Evolutionary conservation across 2,329 filamentous ascomycete species (phyloP).

Genomic region (Fusarium vanettenii): DNA sequence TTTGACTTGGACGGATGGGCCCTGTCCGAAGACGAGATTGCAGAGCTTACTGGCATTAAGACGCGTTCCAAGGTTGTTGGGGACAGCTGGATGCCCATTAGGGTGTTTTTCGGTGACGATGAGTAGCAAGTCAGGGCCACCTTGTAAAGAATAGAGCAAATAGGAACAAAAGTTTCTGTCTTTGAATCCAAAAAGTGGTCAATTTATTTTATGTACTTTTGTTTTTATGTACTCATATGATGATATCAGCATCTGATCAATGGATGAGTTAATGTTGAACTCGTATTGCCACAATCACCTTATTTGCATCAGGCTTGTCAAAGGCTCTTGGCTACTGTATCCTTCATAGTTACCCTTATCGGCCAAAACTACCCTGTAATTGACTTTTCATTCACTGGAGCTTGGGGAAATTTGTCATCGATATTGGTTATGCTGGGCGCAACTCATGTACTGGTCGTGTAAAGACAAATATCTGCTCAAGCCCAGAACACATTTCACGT

Average conservation of each 20-base stretch:
- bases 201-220: not conserved
- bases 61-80: slow-evolving; percentile 13
- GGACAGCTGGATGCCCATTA: slow-evolving; percentile 21
- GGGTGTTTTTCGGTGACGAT: slow-evolving; percentile 20
- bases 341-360: not conserved
- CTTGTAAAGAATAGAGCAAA: not conserved
- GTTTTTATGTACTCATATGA: not conserved
- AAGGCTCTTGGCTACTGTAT: not conserved
- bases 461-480: not conserved
- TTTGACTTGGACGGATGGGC: slow-evolving; percentile 20
- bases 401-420: not conserved
- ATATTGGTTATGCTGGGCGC: not conserved
- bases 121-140: not conserved
- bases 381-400: not conserved
- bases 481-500: not conserved
- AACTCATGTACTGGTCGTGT: not conserved
- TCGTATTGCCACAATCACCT: not conserved
- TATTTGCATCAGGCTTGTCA: not conserved
- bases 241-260: not conserved
- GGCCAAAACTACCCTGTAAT: not conserved
- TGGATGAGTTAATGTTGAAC: not conserved
- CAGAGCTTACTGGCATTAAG: slow-evolving; percentile 3
- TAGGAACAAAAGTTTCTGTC: not conserved
- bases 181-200: not conserved
- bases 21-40: slow-evolving; percentile 6